These are phyloP conservation scores for Venturia nashicola DNA, from an alignment of 2,329 filamentous ascomycete genomes.

Conservation along the genomic window DNA sequence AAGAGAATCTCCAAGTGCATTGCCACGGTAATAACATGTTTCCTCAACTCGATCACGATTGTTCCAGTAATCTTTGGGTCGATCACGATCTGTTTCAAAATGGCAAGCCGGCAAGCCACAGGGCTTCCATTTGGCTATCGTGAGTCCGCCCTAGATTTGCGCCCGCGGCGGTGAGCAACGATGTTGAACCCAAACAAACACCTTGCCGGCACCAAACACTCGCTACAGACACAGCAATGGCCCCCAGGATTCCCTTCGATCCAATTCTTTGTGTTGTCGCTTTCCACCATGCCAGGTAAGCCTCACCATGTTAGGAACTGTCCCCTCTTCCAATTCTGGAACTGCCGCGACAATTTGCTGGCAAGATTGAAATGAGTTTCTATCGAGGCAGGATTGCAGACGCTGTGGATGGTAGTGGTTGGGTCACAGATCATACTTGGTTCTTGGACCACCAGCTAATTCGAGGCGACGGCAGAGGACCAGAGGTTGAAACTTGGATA, in stretches of 20 bases:
- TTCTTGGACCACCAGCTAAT: slow-evolving; percentile 6
- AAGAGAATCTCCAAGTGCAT: neutral
- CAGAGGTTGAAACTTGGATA: slow-evolving; percentile 90
- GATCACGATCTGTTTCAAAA: neutral
- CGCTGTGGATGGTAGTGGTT: neutral
- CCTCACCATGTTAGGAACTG: neutral
- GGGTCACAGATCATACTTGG: neutral
- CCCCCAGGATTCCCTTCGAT: slow-evolving; percentile 20
- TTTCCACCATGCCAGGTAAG: slow-evolving; percentile 38
- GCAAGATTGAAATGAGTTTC: neutral
- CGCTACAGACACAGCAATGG: neutral
- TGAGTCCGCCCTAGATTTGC: neutral
- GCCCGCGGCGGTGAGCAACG: neutral
- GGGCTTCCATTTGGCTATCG: neutral
- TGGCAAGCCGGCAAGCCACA: neutral
- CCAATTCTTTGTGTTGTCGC: slow-evolving; percentile 40
- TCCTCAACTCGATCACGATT: neutral
- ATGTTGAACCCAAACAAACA: neutral
- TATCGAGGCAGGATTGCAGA: neutral
- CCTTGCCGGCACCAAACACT: neutral
- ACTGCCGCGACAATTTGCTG: neutral
- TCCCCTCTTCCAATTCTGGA: neutral
- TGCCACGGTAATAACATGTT: neutral
- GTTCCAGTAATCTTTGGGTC: neutral
- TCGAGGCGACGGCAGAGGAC: slow-evolving; percentile 45